phyloP scores from a whole-genome alignment of 2,329 filamentous ascomycete species.

The Dryadomyces quercivorus region DNA sequence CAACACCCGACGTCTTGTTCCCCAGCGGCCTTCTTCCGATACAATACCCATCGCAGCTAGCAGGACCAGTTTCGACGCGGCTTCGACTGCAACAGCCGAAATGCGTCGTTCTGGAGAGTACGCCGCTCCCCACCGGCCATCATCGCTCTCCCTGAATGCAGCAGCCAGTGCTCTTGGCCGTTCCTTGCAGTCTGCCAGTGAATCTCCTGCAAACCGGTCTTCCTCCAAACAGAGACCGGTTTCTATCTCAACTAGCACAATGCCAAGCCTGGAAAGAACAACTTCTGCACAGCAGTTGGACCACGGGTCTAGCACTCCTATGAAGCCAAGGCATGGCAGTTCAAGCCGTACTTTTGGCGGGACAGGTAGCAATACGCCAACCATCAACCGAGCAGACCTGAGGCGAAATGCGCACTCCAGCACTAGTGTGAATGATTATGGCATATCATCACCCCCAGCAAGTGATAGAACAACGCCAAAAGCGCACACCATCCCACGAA shows the following conservation, averaged over 20 bases:
- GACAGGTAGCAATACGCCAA: neutral
- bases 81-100: conserved; percentile 14
- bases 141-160: conserved; percentile 40
- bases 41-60: conserved; percentile 18
- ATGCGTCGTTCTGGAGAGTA: conserved; percentile 29
- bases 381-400: conserved; percentile 4
- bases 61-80: conserved; percentile 13
- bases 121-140: conserved; percentile 13
- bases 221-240: conserved; percentile 6
- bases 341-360: neutral
- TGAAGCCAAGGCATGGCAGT: neutral
- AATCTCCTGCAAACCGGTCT: conserved; percentile 1
- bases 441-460: neutral
- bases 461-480: neutral
- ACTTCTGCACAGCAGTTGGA: neutral
- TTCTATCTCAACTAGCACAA: neutral
- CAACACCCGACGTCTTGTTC: conserved; percentile 38
- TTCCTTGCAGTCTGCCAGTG: conserved; percentile 7
- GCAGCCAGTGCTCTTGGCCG: conserved; percentile 38
- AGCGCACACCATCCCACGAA: neutral
- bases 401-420: conserved; percentile 10
- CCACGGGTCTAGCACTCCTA: neutral
- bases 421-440: neutral
- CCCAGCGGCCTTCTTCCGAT: conserved; percentile 18
- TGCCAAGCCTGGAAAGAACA: conserved; percentile 1